Percentiles rank a stretch among this genome's conserved stretches.
These are phyloP conservation scores for Priceomyces castillae DNA, from an alignment of 805 yeast species.

Conservation along the genomic window DNA sequence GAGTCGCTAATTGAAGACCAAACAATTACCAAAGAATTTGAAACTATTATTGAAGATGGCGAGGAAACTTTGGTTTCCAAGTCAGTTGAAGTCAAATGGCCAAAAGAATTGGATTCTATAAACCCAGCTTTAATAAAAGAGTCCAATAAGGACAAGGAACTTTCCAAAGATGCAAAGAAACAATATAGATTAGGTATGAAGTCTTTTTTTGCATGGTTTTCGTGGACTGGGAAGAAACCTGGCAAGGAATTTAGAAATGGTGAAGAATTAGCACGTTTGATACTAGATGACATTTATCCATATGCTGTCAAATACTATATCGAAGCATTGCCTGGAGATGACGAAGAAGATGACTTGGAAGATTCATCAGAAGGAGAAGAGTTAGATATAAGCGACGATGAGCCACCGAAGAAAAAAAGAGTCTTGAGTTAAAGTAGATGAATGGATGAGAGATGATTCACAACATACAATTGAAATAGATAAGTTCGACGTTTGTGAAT, in stretches of 20 bases:
- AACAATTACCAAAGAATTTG: constrained; percentile 58
- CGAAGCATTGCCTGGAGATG: constrained; percentile 62
- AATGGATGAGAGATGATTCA: background rate
- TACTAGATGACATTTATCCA: constrained; percentile 80
- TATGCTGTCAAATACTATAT: constrained; percentile 81
- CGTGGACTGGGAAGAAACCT: constrained; percentile 77
- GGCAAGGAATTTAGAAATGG: constrained; percentile 79
- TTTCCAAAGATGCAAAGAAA: constrained; percentile 53
- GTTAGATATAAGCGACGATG: constrained; percentile 55
- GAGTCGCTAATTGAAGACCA: constrained; percentile 55
- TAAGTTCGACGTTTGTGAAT: too few relatives aligned
- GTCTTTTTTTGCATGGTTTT: constrained; percentile 84
- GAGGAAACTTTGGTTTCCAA: constrained; percentile 55
- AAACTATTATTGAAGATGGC: constrained; percentile 47
- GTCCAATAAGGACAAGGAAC: constrained; percentile 27
- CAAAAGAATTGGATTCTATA: constrained; percentile 52
- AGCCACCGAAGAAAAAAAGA: constrained; percentile 20
- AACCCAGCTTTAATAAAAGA: constrained; percentile 53
- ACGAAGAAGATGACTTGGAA: constrained; percentile 48
- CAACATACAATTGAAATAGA: too few relatives aligned
- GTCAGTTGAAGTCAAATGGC: constrained; percentile 65
- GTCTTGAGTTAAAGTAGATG: background rate
- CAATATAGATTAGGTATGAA: constrained; percentile 70
- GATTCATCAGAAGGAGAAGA: constrained; percentile 50
- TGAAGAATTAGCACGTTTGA: constrained; percentile 67